Percentiles rank a stretch among this genome's conserved stretches.
Evolutionary conservation across 352 stramenopile species (phyloP).

Genomic region (Peronospora farinosa): DNA sequence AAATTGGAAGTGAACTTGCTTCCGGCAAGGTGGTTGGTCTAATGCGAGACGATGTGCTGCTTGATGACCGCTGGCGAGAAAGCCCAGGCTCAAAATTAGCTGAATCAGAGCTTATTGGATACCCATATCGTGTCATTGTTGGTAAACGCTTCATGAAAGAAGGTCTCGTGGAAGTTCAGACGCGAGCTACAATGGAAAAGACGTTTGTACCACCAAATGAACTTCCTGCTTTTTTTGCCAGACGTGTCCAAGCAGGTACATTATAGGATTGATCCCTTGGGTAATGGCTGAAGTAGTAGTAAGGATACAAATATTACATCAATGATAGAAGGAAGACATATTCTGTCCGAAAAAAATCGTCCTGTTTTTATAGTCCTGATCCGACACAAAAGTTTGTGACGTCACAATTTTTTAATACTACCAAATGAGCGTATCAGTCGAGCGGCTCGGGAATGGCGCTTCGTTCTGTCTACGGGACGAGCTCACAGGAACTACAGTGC

Average conservation of each 20-base stretch:
- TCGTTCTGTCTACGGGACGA: slow-evolving; percentile 67
- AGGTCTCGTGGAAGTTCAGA: slow-evolving; percentile 71
- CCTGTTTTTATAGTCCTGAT: slow-evolving; percentile 4
- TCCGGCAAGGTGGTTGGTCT: slow-evolving; percentile 27
- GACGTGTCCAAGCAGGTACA: slow-evolving; percentile 11
- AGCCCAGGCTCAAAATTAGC: slow-evolving; percentile 74
- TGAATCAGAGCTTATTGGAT: slow-evolving; percentile 82
- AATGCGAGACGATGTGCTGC: slow-evolving; percentile 53
- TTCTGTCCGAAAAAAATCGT: background rate
- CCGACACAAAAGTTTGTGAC: background rate
- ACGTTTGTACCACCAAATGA: slow-evolving; percentile 44
- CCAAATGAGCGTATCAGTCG: slow-evolving; percentile 63
- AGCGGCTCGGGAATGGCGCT: slow-evolving; percentile 61
- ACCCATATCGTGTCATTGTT: slow-evolving; percentile 79
- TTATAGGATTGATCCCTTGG: slow-evolving; percentile 5
- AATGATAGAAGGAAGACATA: no score
- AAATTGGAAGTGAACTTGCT: slow-evolving; percentile 51
- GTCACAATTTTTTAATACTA: background rate
- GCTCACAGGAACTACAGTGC: slow-evolving; percentile 33
- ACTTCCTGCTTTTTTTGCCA: slow-evolving; percentile 36
- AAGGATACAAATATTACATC: no score
- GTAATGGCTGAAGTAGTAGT: no score
- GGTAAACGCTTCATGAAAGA: slow-evolving; percentile 74
- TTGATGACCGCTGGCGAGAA: slow-evolving; percentile 81
- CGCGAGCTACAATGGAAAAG: slow-evolving; percentile 58